A percentile compares a stretch with the other conserved stretches of the same genome.
These are phyloP conservation scores for Paecilomyces formosus DNA, from an alignment of 2,329 filamentous ascomycete species.

Conservation along the genomic window DNA sequence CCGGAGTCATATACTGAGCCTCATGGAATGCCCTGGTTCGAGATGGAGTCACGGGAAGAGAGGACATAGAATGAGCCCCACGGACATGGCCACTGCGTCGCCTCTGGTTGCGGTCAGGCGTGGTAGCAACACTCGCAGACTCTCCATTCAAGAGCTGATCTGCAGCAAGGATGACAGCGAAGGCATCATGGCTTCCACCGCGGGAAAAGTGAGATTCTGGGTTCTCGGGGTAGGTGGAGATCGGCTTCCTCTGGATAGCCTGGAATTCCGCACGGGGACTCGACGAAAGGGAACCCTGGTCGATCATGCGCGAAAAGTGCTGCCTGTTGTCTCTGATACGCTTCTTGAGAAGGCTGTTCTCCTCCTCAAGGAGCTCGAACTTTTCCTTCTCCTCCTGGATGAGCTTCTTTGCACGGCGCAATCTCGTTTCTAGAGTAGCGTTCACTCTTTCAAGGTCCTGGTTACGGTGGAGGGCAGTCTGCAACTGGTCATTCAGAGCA, in stretches of 20 bases:
- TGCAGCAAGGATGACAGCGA: conserved; percentile 68
- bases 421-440: conserved; percentile 53
- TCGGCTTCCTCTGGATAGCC: conserved; percentile 33
- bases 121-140: conserved; percentile 66
- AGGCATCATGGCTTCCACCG: conserved; percentile 55
- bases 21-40: conserved; percentile 46
- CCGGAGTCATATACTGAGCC: conserved; percentile 53
- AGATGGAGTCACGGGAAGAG: conserved; percentile 68
- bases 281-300: conserved; percentile 60
- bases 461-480: conserved; percentile 52
- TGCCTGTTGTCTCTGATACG: conserved; percentile 86
- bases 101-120: conserved; percentile 44
- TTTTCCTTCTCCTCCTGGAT: conserved; percentile 74
- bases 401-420: conserved; percentile 67
- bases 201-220: conserved; percentile 34
- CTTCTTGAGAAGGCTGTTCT: conserved; percentile 68
- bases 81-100: conserved; percentile 57
- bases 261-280: conserved; percentile 49
- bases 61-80: conserved; percentile 76
- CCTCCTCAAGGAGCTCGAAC: conserved; percentile 61
- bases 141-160: conserved; percentile 73
- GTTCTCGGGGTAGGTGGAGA: conserved; percentile 33
- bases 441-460: conserved; percentile 62
- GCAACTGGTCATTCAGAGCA: conserved; percentile 45
- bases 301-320: conserved; percentile 71